phyloP scores from a whole-genome alignment of 2,329 filamentous ascomycete species.

The Ascochyta clinopodiicola region DNA sequence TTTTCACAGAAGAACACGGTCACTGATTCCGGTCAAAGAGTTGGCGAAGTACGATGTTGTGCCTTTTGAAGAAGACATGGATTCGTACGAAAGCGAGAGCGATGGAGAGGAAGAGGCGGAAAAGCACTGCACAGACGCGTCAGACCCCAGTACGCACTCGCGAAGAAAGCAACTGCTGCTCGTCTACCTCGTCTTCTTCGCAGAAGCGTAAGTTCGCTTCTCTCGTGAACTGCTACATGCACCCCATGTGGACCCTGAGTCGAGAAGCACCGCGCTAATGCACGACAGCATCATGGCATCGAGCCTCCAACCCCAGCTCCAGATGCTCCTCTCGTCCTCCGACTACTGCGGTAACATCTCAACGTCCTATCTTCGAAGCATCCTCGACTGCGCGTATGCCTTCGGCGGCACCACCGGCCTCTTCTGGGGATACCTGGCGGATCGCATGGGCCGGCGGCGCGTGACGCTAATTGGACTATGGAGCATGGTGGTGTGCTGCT shows the following conservation, averaged over 20 bases:
- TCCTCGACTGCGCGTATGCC: slow-evolving; percentile 58
- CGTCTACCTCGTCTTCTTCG: slow-evolving; percentile 56
- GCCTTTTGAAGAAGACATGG: slow-evolving; percentile 34
- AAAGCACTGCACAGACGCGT: slow-evolving; percentile 24
- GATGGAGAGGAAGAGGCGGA: slow-evolving; percentile 44
- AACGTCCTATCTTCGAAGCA: slow-evolving; percentile 54
- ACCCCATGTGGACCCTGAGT: slow-evolving; percentile 7
- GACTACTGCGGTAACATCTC: slow-evolving; percentile 54
- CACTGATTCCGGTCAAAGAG: slow-evolving; percentile 53
- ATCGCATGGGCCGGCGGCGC: slow-evolving; percentile 53
- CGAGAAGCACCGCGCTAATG: slow-evolving; percentile 19
- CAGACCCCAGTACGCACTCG: slow-evolving; percentile 20
- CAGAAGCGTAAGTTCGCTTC: slow-evolving; percentile 50
- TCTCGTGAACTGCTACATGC: slow-evolving; percentile 1
- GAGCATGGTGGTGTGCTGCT: slow-evolving; percentile 54
- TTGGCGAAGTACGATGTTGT: slow-evolving; percentile 52
- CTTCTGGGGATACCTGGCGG: slow-evolving; percentile 54
- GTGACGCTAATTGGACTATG: slow-evolving; percentile 54
- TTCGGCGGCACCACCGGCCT: slow-evolving; percentile 55
- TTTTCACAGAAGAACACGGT: slow-evolving; percentile 52
- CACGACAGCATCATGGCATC: slow-evolving; percentile 54
- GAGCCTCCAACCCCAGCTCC: slow-evolving; percentile 56
- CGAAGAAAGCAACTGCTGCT: slow-evolving; percentile 48
- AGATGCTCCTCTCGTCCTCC: slow-evolving; percentile 54
- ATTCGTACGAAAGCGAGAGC: slow-evolving; percentile 30